Percentiles rank a stretch among this genome's conserved stretches.
Evolutionary conservation across 768 basidiomycete genomes (phyloP).

Genomic region (Boletellus ananiceps): DNA sequence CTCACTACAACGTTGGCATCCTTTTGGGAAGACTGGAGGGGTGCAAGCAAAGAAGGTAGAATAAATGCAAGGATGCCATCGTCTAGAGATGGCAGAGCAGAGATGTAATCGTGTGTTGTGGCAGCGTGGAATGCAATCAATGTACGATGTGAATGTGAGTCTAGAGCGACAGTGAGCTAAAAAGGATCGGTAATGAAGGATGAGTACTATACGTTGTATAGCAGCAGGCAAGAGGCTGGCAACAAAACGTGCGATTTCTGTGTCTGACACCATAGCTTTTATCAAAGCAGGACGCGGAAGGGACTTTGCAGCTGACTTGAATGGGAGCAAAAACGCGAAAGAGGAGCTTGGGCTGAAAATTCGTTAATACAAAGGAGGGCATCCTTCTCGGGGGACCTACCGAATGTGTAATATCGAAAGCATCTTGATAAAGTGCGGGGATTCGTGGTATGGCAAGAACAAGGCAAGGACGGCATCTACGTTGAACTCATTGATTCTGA

Average conservation of each 20-base stretch:
- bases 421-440: constrained; percentile 92
- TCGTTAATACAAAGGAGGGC: constrained; percentile 1
- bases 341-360: constrained; percentile 48
- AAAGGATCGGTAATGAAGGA: neutral
- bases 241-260: constrained; percentile 70
- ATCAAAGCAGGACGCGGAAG: constrained; percentile 72
- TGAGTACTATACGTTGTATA: constrained; percentile 36
- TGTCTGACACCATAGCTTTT: constrained; percentile 67
- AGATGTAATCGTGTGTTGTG: constrained; percentile 74
- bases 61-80: constrained; percentile 64
- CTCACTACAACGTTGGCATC: constrained; percentile 51
- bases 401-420: constrained; percentile 77
- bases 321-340: constrained; percentile 68
- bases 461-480: constrained; percentile 68
- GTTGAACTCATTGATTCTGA: constrained; percentile 91
- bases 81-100: constrained; percentile 49
- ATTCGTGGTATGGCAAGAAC: constrained; percentile 94
- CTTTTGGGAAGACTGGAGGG: constrained; percentile 44
- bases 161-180: constrained; percentile 17
- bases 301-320: constrained; percentile 71
- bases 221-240: constrained; percentile 58
- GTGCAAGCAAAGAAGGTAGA: constrained; percentile 59
- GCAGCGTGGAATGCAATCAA: constrained; percentile 82
- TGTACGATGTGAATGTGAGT: constrained; percentile 54
- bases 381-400: constrained; percentile 36